phyloP scores from a whole-genome alignment of 306 rosid genomes.

The Parietaria judaica region DNA sequence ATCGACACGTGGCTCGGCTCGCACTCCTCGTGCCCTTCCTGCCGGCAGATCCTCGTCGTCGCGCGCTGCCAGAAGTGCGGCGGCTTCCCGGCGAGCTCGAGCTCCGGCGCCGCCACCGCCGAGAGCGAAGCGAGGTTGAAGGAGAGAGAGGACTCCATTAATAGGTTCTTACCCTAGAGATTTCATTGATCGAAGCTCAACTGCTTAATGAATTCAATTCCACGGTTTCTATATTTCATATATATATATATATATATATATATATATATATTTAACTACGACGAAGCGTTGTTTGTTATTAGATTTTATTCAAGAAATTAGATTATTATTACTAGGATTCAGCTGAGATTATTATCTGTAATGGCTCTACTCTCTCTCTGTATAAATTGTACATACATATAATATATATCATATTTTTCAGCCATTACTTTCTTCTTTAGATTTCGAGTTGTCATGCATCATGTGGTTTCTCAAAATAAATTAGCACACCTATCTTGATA shows the following conservation, averaged over 20 bases:
- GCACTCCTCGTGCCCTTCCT: slow-evolving; percentile 71
- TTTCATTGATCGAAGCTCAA: not conserved
- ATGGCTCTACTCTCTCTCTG: not conserved
- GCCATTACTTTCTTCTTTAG: not conserved
- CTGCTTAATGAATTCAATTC: not conserved
- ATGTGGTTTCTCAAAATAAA: not conserved
- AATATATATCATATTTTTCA: not conserved
- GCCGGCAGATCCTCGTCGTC: slow-evolving; percentile 62
- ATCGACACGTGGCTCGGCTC: slow-evolving; percentile 81
- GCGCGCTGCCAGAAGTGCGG: slow-evolving; percentile 64
- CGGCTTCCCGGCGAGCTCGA: slow-evolving; percentile 40
- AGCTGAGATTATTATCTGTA: not conserved
- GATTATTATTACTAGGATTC: not conserved
- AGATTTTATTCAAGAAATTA: not conserved
- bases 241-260: too few species aligned
- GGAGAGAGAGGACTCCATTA: slow-evolving; percentile 31
- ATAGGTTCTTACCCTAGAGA: slow-evolving; percentile 50
- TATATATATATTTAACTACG: not conserved
- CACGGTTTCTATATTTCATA: too few species aligned
- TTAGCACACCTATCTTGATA: not conserved
- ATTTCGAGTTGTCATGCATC: not conserved
- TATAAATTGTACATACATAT: not conserved
- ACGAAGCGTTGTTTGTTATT: not conserved
- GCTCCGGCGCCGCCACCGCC: slow-evolving; percentile 23
- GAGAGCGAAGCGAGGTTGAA: slow-evolving; percentile 36